Percentiles rank a stretch among this genome's conserved stretches.
Conservation (phyloP, 495 filamentous ascomycete genomes). For the Recurvomyces mirabilis region DNA sequence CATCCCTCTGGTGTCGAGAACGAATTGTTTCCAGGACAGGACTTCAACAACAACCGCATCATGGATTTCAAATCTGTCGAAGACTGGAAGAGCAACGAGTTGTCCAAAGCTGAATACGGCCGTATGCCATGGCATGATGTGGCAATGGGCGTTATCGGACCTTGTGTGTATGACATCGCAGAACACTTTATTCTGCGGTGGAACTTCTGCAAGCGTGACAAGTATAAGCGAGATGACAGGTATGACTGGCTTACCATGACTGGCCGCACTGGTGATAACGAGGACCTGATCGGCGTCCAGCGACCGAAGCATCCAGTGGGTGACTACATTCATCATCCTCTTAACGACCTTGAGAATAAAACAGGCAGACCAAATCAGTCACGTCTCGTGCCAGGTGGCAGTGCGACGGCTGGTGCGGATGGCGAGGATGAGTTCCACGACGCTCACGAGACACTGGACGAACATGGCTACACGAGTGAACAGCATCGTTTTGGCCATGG, state of each 20-base stretch:
- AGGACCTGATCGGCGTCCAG: conserved; percentile 79
- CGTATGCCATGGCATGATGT: conserved; percentile 99
- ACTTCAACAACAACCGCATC: conserved; percentile 85
- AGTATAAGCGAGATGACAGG: conserved; percentile 75
- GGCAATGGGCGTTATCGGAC: conserved; percentile 76
- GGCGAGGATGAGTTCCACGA: conserved; percentile 19
- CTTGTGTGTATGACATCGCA: conserved; percentile 86
- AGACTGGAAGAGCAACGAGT: conserved; percentile 85
- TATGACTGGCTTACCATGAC: conserved; percentile 77
- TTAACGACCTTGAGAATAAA: conserved; percentile 42
- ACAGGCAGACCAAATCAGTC: conserved; percentile 32
- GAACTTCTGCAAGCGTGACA: conserved; percentile 96
- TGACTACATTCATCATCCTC: conserved; percentile 72
- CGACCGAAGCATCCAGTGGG: conserved; percentile 76
- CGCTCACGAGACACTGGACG: conserved; percentile 11
- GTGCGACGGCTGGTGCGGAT: background rate
- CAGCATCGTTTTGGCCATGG: conserved; percentile 18
- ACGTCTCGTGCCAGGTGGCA: background rate
- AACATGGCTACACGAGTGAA: conserved; percentile 15
- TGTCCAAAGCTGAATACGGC: conserved; percentile 85
- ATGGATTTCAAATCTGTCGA: conserved; percentile 89
- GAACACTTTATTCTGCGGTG: conserved; percentile 92
- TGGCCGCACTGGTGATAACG: conserved; percentile 67
- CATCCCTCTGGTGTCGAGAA: conserved; percentile 72
- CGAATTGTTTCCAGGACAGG: conserved; percentile 89